Evolutionary conservation across 2,329 filamentous ascomycete species (phyloP).

Genomic region (Clonostachys rosea): DNA sequence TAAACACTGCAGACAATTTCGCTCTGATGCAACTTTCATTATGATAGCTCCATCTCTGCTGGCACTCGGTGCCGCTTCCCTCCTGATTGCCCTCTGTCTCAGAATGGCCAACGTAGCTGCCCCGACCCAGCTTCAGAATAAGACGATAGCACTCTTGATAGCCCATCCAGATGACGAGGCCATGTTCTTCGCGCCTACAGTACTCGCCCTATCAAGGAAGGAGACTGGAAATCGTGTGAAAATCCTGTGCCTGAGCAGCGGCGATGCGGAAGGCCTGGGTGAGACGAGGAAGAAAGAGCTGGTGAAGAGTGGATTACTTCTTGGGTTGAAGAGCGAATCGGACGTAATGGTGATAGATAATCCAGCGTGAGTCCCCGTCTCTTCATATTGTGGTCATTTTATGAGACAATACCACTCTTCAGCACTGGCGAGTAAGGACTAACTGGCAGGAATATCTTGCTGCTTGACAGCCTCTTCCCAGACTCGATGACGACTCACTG

Average conservation of each 20-base stretch:
- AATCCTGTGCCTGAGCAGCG: constrained; percentile 87
- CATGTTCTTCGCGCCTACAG: constrained; percentile 95
- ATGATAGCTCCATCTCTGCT: no score
- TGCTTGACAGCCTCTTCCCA: constrained; percentile 26
- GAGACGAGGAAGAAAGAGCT: constrained; percentile 80
- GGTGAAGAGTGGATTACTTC: constrained; percentile 68
- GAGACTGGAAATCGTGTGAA: constrained; percentile 85
- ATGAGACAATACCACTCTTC: no score
- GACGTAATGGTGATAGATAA: constrained; percentile 83
- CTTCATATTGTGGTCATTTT: no score
- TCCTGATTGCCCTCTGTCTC: no score
- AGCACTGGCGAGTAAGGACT: no score
- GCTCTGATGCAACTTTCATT: no score
- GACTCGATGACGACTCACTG: constrained; percentile 84
- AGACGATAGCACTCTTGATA: constrained; percentile 87
- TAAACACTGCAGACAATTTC: no score
- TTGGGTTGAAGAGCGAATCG: constrained; percentile 70
- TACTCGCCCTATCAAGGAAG: constrained; percentile 77
- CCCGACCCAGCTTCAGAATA: constrained; percentile 53
- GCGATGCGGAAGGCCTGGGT: constrained; percentile 83
- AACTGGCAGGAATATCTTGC: no score
- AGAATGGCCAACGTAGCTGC: no score
- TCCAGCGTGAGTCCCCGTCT: constrained; percentile 21
- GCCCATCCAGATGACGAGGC: constrained; percentile 98
- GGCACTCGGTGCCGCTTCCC: no score